These are phyloP conservation scores for Mrakia frigida DNA, from an alignment of 768 basidiomycete species.

Conservation along the genomic window DNA sequence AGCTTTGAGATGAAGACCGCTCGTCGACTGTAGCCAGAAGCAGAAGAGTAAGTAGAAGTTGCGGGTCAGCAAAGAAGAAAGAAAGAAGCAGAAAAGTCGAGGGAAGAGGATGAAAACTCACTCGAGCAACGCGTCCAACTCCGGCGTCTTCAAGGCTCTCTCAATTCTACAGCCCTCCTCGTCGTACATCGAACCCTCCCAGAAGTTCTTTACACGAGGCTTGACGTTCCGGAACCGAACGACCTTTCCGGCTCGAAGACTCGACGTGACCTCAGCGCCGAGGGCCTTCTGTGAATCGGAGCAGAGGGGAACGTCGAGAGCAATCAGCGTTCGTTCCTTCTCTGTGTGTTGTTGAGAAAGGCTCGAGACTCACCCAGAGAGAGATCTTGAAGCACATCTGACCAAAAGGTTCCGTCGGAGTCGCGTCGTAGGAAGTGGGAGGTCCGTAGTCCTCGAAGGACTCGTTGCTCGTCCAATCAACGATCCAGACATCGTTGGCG, in stretches of 20 bases:
- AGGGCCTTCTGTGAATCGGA: background rate
- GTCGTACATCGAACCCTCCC: slow-evolving; percentile 8
- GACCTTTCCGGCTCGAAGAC: background rate
- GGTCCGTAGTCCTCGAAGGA: background rate
- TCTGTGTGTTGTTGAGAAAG: too few species aligned
- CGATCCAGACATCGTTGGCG: background rate
- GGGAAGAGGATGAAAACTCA: background rate
- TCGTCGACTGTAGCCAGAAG: background rate
- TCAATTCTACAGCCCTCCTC: background rate
- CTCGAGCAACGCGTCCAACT: background rate
- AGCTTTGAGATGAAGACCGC: background rate
- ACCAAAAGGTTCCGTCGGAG: background rate
- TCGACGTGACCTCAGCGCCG: background rate
- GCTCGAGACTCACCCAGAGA: background rate
- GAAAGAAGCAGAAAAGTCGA: background rate
- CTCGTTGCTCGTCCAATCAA: background rate
- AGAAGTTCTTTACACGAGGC: background rate
- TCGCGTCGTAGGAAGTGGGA: background rate
- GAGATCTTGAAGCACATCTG: background rate
- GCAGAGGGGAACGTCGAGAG: too few species aligned
- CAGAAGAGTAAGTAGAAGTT: background rate
- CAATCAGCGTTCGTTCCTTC: too few species aligned
- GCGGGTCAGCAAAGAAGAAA: background rate
- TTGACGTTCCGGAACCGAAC: background rate
- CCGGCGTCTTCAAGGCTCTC: background rate